Conservation (phyloP, 768 basidiomycete species). For the Calocera viscosa region DNA sequence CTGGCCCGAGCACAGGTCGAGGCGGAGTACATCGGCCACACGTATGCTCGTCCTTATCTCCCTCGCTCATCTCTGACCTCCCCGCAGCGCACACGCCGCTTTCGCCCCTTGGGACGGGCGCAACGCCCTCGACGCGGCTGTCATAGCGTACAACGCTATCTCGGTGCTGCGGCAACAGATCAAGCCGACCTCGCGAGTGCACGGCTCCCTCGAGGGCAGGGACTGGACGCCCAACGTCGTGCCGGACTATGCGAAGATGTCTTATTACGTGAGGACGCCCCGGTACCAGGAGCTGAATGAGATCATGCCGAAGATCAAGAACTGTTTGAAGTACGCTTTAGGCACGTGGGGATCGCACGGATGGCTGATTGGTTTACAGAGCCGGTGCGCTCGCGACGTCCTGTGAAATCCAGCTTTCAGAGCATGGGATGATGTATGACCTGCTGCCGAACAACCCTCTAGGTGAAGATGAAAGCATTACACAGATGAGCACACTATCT, state of each 20-base stretch:
- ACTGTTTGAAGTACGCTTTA: constrained; percentile 56
- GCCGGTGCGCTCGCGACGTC: constrained; percentile 39
- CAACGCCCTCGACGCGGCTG: constrained; percentile 23
- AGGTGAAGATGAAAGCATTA: constrained; percentile 22
- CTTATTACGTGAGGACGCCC: constrained; percentile 64
- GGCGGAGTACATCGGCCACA: constrained; percentile 61
- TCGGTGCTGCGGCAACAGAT: constrained; percentile 24
- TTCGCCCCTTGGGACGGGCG: constrained; percentile 18
- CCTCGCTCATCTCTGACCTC: neutral
- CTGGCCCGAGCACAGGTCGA: constrained; percentile 49
- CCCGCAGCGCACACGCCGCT: neutral
- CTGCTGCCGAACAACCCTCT: constrained; percentile 56
- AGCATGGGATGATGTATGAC: constrained; percentile 35
- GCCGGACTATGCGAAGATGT: constrained; percentile 62
- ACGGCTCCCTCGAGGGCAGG: neutral
- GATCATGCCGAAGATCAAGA: constrained; percentile 45
- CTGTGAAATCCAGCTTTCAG: constrained; percentile 39
- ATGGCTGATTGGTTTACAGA: constrained; percentile 7
- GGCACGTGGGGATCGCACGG: neutral
- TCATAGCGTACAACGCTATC: constrained; percentile 22
- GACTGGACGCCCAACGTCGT: constrained; percentile 30
- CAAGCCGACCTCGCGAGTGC: constrained; percentile 17
- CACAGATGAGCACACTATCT: neutral
- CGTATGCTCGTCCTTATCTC: constrained; percentile 26
- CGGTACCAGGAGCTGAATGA: constrained; percentile 47